Conservation (phyloP, 345 rosid species). For the Sisymbrium irio region DNA sequence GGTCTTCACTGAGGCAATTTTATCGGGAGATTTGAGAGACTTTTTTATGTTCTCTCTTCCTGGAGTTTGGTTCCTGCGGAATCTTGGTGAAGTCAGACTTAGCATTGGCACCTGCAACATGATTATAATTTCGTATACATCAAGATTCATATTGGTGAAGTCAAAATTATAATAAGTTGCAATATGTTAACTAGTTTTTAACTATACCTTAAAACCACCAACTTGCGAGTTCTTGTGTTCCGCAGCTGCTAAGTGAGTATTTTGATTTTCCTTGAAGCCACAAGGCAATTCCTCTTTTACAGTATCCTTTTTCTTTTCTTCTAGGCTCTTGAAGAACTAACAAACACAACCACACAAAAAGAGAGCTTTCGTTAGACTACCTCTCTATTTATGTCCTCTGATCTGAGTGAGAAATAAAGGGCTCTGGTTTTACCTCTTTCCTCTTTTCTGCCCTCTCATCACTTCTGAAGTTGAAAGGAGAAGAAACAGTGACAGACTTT, state of each 20-base stretch:
- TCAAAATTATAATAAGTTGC: neutral
- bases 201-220: constrained; percentile 6
- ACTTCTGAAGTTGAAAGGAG: constrained; percentile 73
- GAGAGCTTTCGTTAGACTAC: constrained; percentile 9
- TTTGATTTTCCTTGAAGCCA: constrained; percentile 41
- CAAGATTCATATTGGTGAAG: neutral
- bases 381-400: neutral
- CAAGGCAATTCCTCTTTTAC: constrained; percentile 39
- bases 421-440: constrained; percentile 59
- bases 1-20: constrained; percentile 34
- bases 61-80: constrained; percentile 43
- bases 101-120: constrained; percentile 43
- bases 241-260: neutral
- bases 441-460: constrained; percentile 83
- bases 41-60: constrained; percentile 33
- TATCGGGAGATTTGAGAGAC: constrained; percentile 37
- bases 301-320: constrained; percentile 51
- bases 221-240: constrained; percentile 11
- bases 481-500: constrained; percentile 41
- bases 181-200: constrained; percentile 1
- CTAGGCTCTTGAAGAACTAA: constrained; percentile 64
- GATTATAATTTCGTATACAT: constrained; percentile 17
- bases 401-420: neutral
- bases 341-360: constrained; percentile 14
- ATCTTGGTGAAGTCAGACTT: constrained; percentile 48